A percentile compares a stretch with the other conserved stretches of the same genome.
phyloP scores from a whole-genome alignment of 371 early-diverging fungal genomes.

The Syncephalastrum sp. region DNA sequence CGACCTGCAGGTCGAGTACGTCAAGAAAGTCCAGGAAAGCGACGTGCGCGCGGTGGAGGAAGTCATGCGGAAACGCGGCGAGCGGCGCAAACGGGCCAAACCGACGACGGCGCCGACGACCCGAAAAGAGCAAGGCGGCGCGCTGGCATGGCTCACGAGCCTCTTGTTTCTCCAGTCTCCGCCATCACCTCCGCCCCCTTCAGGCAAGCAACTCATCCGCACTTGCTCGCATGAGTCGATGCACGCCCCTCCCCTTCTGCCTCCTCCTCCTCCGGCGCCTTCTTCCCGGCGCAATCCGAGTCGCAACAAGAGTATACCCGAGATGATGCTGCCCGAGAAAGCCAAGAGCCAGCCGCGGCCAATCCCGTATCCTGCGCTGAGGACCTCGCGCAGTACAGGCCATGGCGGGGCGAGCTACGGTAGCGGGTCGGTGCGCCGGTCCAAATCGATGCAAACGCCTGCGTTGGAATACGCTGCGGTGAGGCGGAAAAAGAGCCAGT shows the following conservation, averaged over 20 bases:
- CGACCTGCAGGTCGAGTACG: conserved; percentile 69
- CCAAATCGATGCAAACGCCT: conserved; percentile 20
- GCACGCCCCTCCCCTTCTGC: not conserved
- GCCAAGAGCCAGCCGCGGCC: conserved; percentile 10
- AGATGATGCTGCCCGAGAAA: conserved; percentile 1
- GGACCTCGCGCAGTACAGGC: conserved; percentile 11
- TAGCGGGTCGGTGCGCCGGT: conserved; percentile 11
- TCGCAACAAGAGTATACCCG: too few species aligned
- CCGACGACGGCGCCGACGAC: not conserved
- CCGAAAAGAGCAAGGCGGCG: conserved; percentile 2
- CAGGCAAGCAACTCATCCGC: not conserved
- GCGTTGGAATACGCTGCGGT: conserved; percentile 20
- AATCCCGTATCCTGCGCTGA: conserved; percentile 17
- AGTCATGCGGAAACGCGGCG: conserved; percentile 31
- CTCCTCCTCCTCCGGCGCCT: not conserved
- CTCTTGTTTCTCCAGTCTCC: conserved; percentile 12
- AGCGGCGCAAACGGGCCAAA: conserved; percentile 13
- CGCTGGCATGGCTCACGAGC: conserved; percentile 30
- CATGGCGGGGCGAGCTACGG: too few species aligned
- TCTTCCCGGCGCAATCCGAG: not conserved
- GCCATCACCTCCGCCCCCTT: not conserved
- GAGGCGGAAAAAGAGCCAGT: conserved; percentile 9
- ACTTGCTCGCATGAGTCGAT: conserved; percentile 8
- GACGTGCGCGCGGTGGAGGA: conserved; percentile 53
- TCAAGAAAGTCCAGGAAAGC: conserved; percentile 62